phyloP scores from a whole-genome alignment of 2,329 filamentous ascomycete species.

The Fusarium anthophilum region DNA sequence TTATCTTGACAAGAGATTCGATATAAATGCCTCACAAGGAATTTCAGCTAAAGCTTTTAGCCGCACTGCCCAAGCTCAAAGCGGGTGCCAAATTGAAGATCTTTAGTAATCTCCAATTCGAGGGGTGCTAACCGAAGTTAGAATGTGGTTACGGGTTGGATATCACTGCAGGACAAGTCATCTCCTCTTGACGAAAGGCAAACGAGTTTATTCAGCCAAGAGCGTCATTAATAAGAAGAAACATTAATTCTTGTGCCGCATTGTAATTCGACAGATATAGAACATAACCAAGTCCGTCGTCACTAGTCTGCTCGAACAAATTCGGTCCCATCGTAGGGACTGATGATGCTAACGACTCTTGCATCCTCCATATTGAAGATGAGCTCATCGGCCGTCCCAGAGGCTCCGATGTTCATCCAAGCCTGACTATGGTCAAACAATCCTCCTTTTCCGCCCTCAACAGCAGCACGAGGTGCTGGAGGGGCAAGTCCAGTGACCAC shows the following conservation, averaged over 20 bases:
- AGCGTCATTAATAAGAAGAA: not conserved
- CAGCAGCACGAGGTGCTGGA: not conserved
- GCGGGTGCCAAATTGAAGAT: not conserved
- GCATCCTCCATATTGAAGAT: not conserved
- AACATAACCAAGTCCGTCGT: not conserved
- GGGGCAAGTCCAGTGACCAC: not conserved
- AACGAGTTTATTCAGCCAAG: not conserved
- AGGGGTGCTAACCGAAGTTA: not conserved
- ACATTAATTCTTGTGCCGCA: not conserved
- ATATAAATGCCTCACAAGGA: not conserved
- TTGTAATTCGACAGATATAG: not conserved
- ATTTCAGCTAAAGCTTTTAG: not conserved
- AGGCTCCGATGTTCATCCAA: slow-evolving; percentile 1
- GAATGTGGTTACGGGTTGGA: not conserved
- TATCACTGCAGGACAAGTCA: not conserved
- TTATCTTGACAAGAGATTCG: too few species aligned
- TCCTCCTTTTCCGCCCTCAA: not conserved
- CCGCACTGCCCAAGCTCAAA: not conserved
- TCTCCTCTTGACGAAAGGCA: not conserved
- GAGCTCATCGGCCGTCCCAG: slow-evolving; percentile 1
- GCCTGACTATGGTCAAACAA: not conserved
- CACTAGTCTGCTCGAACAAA: not conserved
- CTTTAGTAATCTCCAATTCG: not conserved
- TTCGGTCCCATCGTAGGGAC: not conserved
- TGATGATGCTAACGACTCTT: not conserved